Evolutionary conservation across 2,329 filamentous ascomycete species (phyloP).

Genomic region (Talaromyces atroroseus): DNA sequence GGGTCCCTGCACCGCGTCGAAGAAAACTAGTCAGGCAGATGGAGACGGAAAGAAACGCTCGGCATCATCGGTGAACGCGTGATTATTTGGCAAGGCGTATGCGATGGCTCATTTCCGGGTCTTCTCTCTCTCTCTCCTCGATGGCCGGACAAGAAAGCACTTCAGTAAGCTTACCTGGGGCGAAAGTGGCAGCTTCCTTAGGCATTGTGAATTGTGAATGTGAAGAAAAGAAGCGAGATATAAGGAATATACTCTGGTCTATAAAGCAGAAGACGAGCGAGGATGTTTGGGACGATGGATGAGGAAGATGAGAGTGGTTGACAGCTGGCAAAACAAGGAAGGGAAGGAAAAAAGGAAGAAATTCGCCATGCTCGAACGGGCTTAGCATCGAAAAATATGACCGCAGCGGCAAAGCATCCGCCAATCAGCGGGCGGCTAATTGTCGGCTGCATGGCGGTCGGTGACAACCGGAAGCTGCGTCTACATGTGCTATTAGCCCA

Average conservation of each 20-base stretch:
- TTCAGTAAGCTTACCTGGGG: conserved; percentile 38
- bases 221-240: conserved; percentile 20
- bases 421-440: conserved; percentile 35
- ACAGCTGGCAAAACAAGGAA: not conserved
- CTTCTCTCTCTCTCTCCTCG: conserved; percentile 9
- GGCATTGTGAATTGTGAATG: conserved; percentile 36
- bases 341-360: conserved; percentile 15
- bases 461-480: conserved; percentile 26
- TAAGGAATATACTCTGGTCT: not conserved
- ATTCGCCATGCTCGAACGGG: conserved; percentile 14
- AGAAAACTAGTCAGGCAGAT: not conserved
- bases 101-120: not conserved
- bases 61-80: not conserved
- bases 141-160: conserved; percentile 7
- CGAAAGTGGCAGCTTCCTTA: conserved; percentile 39
- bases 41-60: not conserved
- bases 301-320: no score
- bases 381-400: conserved; percentile 26
- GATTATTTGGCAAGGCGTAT: not conserved
- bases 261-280: conserved; percentile 21
- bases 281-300: conserved; percentile 6
- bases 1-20: not conserved
- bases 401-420: conserved; percentile 21
- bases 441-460: conserved; percentile 17
- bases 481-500: no score